Evolutionary conservation across 192 early-diverging fungal genomes (phyloP).

Genomic region (Entomortierella parvispora): DNA sequence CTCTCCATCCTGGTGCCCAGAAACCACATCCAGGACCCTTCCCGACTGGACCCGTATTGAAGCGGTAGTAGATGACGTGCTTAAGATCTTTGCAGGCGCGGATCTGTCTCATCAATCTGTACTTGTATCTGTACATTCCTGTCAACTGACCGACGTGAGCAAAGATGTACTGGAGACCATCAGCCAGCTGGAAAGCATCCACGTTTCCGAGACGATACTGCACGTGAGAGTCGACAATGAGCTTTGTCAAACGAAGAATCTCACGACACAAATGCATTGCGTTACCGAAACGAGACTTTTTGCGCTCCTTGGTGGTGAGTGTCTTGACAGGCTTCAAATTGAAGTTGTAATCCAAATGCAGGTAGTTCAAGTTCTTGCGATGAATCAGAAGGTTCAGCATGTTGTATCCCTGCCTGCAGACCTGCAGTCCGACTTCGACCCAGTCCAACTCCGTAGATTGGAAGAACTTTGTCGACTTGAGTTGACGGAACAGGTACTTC

Average conservation of each 20-base stretch:
- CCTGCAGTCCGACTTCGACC: constrained; percentile 99
- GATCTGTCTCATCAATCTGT: constrained; percentile 96
- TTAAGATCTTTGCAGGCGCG: constrained; percentile 96
- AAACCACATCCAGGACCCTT: constrained; percentile 99
- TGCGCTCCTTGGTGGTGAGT: constrained; percentile 98
- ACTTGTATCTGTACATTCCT: constrained; percentile 99
- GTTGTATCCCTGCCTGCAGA: constrained; percentile 98
- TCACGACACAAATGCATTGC: constrained; percentile 95
- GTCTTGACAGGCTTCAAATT: constrained; percentile 99
- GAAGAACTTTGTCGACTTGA: constrained; percentile 98
- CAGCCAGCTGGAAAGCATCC: constrained; percentile 98
- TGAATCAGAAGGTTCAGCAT: constrained; percentile 99
- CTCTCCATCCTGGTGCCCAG: constrained; percentile 99
- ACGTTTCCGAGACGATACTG: constrained; percentile 98
- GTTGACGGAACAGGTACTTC: constrained; percentile 94
- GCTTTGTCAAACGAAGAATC: constrained; percentile 95
- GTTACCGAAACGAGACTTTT: constrained; percentile 98
- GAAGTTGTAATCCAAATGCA: constrained; percentile 99
- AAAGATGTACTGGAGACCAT: constrained; percentile 98
- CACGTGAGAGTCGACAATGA: constrained; percentile 97
- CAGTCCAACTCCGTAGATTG: constrained; percentile 98
- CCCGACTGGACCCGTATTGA: constrained; percentile 96
- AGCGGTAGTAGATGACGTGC: constrained; percentile 92
- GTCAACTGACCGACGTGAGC: constrained; percentile 98
- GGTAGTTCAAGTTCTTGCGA: constrained; percentile 97